Conservation (phyloP, 192 early-diverging fungal genomes). For the Coemansia erecta region DNA sequence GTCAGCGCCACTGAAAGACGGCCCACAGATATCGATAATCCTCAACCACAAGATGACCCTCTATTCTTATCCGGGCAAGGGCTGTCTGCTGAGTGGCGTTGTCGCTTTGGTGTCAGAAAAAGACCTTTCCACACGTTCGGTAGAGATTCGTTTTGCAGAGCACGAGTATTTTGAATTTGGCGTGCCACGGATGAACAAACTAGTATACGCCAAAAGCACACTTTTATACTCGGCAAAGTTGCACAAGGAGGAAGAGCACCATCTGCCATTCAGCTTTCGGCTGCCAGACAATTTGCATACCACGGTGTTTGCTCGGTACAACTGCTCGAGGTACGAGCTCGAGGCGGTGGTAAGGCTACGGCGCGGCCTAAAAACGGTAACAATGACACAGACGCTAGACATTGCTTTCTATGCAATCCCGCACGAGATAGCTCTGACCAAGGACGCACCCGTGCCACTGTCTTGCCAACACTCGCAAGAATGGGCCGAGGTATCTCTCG, state of each 20-base stretch:
- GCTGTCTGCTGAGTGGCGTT: background rate
- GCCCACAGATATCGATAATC: background rate
- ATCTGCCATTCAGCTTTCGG: background rate
- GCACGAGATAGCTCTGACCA: background rate
- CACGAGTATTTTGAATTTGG: slow-evolving; percentile 10
- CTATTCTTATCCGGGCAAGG: background rate
- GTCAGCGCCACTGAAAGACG: background rate
- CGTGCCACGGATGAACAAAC: slow-evolving; percentile 3
- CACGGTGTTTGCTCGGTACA: slow-evolving; percentile 1
- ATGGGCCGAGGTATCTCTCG: too few species aligned
- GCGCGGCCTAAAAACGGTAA: background rate
- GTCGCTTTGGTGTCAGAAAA: background rate
- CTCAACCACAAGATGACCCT: slow-evolving; percentile 2
- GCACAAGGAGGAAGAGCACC: background rate
- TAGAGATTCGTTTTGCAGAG: slow-evolving; percentile 1
- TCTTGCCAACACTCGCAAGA: too few species aligned
- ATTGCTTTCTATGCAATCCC: background rate
- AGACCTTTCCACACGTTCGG: background rate
- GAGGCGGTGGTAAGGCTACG: background rate
- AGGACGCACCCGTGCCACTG: background rate
- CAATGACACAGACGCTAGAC: background rate
- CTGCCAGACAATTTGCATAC: slow-evolving; percentile 4
- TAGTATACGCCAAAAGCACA: background rate
- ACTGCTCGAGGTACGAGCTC: slow-evolving; percentile 4
- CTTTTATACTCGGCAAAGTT: slow-evolving; percentile 1